Evolutionary conservation across 2,329 filamentous ascomycete species (phyloP).

Genomic region (Pseudogymnoascus verrucosus): DNA sequence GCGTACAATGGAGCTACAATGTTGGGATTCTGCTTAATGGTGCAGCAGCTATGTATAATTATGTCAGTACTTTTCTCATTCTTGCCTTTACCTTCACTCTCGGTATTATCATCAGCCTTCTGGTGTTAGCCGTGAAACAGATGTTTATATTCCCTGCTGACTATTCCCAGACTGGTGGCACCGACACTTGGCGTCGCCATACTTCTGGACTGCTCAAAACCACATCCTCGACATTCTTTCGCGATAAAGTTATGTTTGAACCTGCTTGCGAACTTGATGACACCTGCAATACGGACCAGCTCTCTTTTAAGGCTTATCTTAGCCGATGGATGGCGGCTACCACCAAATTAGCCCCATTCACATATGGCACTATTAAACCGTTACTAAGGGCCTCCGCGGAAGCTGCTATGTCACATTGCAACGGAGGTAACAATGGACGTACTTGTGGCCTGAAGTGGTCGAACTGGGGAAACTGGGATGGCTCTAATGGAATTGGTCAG

Average conservation of each 20-base stretch:
- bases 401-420: constrained; percentile 51
- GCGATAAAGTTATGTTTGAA: constrained; percentile 54
- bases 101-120: neutral
- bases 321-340: constrained; percentile 54
- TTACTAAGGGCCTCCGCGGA: constrained; percentile 45
- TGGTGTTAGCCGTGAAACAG: neutral
- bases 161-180: constrained; percentile 35
- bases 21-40: constrained; percentile 58
- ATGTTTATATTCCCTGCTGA: neutral
- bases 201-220: constrained; percentile 49
- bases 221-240: constrained; percentile 47
- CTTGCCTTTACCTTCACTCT: neutral
- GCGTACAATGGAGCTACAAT: constrained; percentile 64
- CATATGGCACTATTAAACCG: constrained; percentile 43
- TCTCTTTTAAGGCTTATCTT: constrained; percentile 57
- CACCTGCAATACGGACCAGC: constrained; percentile 54
- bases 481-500: constrained; percentile 55
- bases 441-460: constrained; percentile 57
- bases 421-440: constrained; percentile 46
- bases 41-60: constrained; percentile 61
- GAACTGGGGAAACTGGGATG: constrained; percentile 45
- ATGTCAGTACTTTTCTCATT: constrained; percentile 34
- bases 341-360: constrained; percentile 57
- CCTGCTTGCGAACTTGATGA: constrained; percentile 55
- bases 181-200: constrained; percentile 48